Evolutionary conservation across 495 filamentous ascomycete species (phyloP), one percentile per base, ranked within the genome.

Genomic region (Trichoderma erinaceum): DNA sequence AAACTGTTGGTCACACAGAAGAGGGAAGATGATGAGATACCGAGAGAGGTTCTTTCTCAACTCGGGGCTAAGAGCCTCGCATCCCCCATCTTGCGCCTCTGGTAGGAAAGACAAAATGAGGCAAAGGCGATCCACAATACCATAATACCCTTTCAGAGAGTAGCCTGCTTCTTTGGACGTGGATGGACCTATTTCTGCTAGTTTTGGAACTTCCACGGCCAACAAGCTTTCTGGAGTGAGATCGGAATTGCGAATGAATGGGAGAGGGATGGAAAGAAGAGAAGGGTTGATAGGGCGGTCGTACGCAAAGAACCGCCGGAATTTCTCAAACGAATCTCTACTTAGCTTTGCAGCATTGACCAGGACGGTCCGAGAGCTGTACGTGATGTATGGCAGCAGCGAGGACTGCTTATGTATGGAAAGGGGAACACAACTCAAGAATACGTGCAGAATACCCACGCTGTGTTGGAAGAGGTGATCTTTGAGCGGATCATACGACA

Each of bases 381-480:
- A 32, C 13, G 23, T 50, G 25, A 70, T 64, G 5, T 67, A 52
- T n/a, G 67, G 67, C 29, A 64, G 18, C 8, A 70, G 61, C 15
- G 58, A 27, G 38, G 69, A 69, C 25, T 63, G 67, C 64, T 69
- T 23, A 1, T 70, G 44, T 29, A 44, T 50, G 32, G 50, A 27
- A n/a, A 41, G 64, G 6, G 67, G 48, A 58, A 66, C 32, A 43
- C 67, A 44, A 5, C 43, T 69, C 63, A 70, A 50, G 38, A 70
- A 66, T 7, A 66, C 65, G 23, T 58, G 64, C 61, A 52, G 61
- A 13, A 70, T 10, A 15, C 69, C 66, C 5, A 50, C 58, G 52
- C 67, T 69, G 35, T 66, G 68, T 18, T 43, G 44, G 61, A 70
- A 70, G 23, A 70, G 29, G 16, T 63, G 64, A n/a, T 70, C 69